Conservation (phyloP, 352 stramenopile genomes). For the Globisporangium emineosum region DNA sequence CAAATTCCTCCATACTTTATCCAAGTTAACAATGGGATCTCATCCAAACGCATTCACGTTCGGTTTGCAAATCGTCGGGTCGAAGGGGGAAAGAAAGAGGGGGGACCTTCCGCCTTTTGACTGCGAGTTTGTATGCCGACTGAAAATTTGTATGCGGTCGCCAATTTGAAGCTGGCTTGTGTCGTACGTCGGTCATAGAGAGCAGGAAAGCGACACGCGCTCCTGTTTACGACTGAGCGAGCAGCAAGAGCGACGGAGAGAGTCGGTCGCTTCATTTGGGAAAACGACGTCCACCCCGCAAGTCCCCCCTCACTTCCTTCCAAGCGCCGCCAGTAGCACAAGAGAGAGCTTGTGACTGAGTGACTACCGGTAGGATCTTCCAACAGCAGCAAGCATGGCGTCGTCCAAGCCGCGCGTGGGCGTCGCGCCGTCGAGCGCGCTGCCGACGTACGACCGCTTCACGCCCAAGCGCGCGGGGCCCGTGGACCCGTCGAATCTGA, state of each 20-base stretch:
- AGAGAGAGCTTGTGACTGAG: too few relatives aligned
- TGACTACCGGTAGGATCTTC: too few relatives aligned
- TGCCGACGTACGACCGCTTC: conserved; percentile 83
- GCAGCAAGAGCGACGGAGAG: background rate
- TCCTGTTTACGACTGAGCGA: conserved; percentile 1
- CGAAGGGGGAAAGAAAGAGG: background rate
- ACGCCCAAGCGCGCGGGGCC: conserved; percentile 50
- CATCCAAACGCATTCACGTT: background rate
- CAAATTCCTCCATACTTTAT: background rate
- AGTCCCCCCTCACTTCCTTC: background rate
- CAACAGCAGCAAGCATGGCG: conserved; percentile 9
- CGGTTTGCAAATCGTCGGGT: conserved; percentile 3
- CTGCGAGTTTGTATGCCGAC: background rate
- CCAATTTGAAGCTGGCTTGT: conserved; percentile 17
- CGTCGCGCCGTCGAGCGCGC: conserved; percentile 55
- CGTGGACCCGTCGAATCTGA: conserved; percentile 60
- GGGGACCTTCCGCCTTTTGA: background rate
- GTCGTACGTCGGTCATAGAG: conserved; percentile 11
- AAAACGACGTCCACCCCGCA: conserved; percentile 15
- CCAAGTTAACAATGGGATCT: background rate
- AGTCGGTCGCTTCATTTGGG: conserved; percentile 10
- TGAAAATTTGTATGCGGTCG: conserved; percentile 2
- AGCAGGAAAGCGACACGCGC: conserved; percentile 8
- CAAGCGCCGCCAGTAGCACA: too few relatives aligned
- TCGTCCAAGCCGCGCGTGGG: conserved; percentile 45